Percentiles rank a stretch among this genome's conserved stretches.
Evolutionary conservation across 768 basidiomycete genomes (phyloP).

Genomic region (Naganishia onofrii): DNA sequence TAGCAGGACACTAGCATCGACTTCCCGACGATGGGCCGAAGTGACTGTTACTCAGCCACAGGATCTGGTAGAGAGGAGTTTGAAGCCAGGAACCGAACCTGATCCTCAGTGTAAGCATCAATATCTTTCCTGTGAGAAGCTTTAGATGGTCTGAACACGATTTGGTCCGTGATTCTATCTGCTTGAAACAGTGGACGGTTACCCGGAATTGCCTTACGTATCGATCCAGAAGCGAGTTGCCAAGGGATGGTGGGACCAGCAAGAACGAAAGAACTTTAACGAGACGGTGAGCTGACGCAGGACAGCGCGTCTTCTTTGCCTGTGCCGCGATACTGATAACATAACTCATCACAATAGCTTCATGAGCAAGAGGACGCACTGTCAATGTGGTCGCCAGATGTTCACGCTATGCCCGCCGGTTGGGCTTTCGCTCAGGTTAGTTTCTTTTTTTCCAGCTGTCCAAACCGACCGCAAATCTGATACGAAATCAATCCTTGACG

Average conservation of each 20-base stretch:
- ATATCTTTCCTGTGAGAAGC: neutral
- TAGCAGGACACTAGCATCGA: slow-evolving; percentile 24
- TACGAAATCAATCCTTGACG: neutral
- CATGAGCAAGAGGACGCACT: slow-evolving; percentile 54
- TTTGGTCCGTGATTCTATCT: too few species aligned
- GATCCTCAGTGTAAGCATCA: slow-evolving; percentile 49
- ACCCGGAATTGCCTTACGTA: slow-evolving; percentile 52
- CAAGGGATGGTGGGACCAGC: slow-evolving; percentile 54
- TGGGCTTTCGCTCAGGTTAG: slow-evolving; percentile 47
- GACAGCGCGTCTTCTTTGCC: neutral
- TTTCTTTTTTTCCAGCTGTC: neutral
- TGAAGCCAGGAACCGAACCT: slow-evolving; percentile 27
- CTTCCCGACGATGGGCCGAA: slow-evolving; percentile 24
- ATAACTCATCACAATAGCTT: slow-evolving; percentile 37
- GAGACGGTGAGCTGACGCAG: slow-evolving; percentile 48
- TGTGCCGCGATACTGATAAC: neutral
- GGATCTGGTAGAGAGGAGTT: slow-evolving; percentile 21
- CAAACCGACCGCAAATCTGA: too few species aligned
- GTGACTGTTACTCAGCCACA: slow-evolving; percentile 17
- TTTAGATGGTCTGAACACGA: too few species aligned
- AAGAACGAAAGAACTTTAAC: slow-evolving; percentile 54
- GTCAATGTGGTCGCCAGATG: slow-evolving; percentile 55
- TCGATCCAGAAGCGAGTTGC: slow-evolving; percentile 49
- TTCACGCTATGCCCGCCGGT: slow-evolving; percentile 47
- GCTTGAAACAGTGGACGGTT: slow-evolving; percentile 48